Percentiles rank a stretch among this genome's conserved stretches.
phyloP scores from a whole-genome alignment of 2,329 filamentous ascomycete genomes.

The Ascochyta koolunga region DNA sequence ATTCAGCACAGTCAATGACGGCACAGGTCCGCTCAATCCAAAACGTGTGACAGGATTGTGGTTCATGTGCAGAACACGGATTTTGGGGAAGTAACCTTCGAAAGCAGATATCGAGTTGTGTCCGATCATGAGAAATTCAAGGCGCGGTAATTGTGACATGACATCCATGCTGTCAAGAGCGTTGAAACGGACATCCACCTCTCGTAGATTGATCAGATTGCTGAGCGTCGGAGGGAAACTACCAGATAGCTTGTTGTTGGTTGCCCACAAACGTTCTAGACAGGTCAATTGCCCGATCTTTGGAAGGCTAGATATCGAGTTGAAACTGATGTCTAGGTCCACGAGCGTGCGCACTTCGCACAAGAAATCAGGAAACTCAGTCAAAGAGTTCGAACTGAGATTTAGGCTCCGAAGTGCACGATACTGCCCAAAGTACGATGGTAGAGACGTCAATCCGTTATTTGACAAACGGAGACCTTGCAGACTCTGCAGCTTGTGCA shows the following conservation, averaged over 20 bases:
- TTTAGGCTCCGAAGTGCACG: slow-evolving; percentile 81
- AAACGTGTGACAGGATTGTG: slow-evolving; percentile 96
- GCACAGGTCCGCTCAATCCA: slow-evolving; percentile 76
- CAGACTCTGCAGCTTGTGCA: slow-evolving; percentile 75
- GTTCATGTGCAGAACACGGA: slow-evolving; percentile 86
- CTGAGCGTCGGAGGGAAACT: slow-evolving; percentile 75
- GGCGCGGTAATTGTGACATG: slow-evolving; percentile 79
- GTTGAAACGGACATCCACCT: slow-evolving; percentile 95
- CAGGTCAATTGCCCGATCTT: slow-evolving; percentile 79
- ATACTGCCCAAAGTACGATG: slow-evolving; percentile 82
- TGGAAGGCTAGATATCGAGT: slow-evolving; percentile 79
- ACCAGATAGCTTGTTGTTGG: slow-evolving; percentile 86
- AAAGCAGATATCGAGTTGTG: slow-evolving; percentile 94
- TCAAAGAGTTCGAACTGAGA: slow-evolving; percentile 90
- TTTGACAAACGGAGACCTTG: slow-evolving; percentile 93
- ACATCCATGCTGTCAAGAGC: slow-evolving; percentile 86
- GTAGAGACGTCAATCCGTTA: slow-evolving; percentile 81
- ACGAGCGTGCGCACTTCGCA: slow-evolving; percentile 82
- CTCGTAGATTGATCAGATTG: slow-evolving; percentile 77
- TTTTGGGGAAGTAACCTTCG: slow-evolving; percentile 81
- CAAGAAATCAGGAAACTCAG: slow-evolving; percentile 82
- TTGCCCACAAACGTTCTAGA: slow-evolving; percentile 89
- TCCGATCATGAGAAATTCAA: slow-evolving; percentile 87
- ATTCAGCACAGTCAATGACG: slow-evolving; percentile 84
- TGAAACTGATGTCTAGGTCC: slow-evolving; percentile 96